Conservation (phyloP, 2,329 filamentous ascomycete genomes). For the Pestalotiopsis sp. region DNA sequence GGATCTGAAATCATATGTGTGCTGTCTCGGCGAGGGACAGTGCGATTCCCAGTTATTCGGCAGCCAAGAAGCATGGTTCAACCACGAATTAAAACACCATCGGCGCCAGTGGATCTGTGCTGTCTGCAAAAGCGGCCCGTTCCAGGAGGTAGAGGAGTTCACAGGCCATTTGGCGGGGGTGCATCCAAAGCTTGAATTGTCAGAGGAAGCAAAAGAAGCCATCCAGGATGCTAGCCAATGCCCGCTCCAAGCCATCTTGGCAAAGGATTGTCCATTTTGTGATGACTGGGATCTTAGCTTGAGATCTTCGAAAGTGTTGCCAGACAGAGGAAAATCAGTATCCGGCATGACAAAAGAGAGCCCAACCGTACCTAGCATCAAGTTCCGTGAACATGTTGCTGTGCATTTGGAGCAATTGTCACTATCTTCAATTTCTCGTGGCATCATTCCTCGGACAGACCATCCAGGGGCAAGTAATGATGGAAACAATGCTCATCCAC, state of each 20-base stretch:
- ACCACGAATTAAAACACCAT: not conserved
- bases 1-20: not conserved
- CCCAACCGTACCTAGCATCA: not conserved
- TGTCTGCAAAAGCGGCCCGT: not conserved
- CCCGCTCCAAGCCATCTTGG: not conserved
- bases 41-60: not conserved
- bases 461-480: not conserved
- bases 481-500: not conserved
- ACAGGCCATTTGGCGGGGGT: not conserved
- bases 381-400: not conserved
- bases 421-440: not conserved
- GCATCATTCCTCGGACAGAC: not conserved
- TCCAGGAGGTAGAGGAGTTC: not conserved
- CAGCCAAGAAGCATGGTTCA: not conserved
- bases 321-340: no score
- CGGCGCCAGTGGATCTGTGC: not conserved
- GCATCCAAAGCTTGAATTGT: not conserved
- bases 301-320: no score
- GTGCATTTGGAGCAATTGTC: not conserved
- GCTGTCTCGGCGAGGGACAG: not conserved
- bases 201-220: not conserved
- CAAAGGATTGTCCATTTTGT: not conserved
- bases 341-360: not conserved
- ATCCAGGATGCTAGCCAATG: not conserved
- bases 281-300: not conserved